A percentile compares a stretch with the other conserved stretches of the same genome.
Conservation (phyloP, 2,329 filamentous ascomycete genomes). For the Sarocladium kiliense region DNA sequence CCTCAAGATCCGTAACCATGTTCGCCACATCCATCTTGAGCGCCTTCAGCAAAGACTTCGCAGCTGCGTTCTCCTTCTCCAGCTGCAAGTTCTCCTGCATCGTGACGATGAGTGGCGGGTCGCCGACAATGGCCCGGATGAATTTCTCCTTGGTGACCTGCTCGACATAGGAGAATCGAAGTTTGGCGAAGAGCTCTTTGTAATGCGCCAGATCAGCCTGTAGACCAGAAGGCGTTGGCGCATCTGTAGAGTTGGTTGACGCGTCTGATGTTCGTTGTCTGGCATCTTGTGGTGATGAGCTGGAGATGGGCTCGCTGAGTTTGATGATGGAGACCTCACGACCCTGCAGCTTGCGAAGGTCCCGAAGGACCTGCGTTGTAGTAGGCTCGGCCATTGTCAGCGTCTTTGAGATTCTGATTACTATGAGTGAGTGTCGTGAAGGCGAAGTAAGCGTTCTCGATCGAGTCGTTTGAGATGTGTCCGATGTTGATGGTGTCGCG, state of each 20-base stretch:
- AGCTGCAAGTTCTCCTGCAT: constrained; percentile 76
- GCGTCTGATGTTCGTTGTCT: constrained; percentile 62
- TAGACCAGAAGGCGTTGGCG: constrained; percentile 68
- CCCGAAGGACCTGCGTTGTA: constrained; percentile 35
- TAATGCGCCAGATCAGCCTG: constrained; percentile 85
- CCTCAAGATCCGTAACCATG: constrained; percentile 69
- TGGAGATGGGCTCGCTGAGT: constrained; percentile 69
- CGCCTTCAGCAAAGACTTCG: constrained; percentile 71
- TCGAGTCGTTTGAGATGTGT: background rate
- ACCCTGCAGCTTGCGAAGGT: constrained; percentile 49
- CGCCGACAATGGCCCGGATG: constrained; percentile 84
- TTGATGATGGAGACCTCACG: constrained; percentile 69
- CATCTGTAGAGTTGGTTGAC: constrained; percentile 59
- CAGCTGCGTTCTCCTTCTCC: constrained; percentile 60
- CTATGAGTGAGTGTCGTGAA: too few relatives aligned
- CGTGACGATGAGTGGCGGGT: constrained; percentile 80
- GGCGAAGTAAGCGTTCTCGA: too few relatives aligned
- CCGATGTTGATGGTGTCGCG: constrained; percentile 8
- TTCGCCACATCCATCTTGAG: constrained; percentile 74
- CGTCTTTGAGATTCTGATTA: background rate
- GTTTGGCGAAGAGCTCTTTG: constrained; percentile 90
- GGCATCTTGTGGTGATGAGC: constrained; percentile 34
- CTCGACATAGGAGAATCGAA: constrained; percentile 95
- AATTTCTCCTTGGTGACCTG: constrained; percentile 99
- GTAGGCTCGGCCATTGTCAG: background rate